phyloP scores from a whole-genome alignment of 345 rosid species.

The Boechera divaricarpa region DNA sequence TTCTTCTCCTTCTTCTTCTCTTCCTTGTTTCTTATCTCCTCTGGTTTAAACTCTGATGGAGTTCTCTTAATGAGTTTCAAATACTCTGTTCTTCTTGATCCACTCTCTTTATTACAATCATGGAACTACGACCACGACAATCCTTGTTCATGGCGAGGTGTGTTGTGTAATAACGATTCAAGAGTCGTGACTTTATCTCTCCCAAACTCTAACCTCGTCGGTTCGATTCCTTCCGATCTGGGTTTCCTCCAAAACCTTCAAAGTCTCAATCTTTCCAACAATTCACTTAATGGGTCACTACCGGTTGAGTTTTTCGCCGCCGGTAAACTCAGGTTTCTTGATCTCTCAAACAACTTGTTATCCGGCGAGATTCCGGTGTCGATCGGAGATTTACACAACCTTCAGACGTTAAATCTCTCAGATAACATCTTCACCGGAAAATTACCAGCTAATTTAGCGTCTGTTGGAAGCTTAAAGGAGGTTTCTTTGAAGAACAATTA shows the following conservation, averaged over 20 bases:
- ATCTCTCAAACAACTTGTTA: slow-evolving; percentile 76
- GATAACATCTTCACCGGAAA: slow-evolving; percentile 40
- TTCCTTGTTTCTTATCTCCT: slow-evolving; percentile 44
- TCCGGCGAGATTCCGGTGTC: slow-evolving; percentile 66
- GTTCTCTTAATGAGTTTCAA: slow-evolving; percentile 76
- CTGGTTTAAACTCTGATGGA: slow-evolving; percentile 64
- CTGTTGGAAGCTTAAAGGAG: slow-evolving; percentile 57
- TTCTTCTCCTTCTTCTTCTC: slow-evolving; percentile 40
- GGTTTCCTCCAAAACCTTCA: slow-evolving; percentile 65
- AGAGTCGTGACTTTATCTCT: slow-evolving; percentile 71
- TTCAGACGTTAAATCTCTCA: slow-evolving; percentile 43
- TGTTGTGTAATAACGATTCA: slow-evolving; percentile 52
- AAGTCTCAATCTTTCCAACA: slow-evolving; percentile 74
- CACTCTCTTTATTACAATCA: slow-evolving; percentile 57
- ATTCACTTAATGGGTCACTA: slow-evolving; percentile 81
- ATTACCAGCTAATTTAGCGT: slow-evolving; percentile 42
- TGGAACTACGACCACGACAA: slow-evolving; percentile 68
- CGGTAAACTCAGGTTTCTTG: slow-evolving; percentile 61
- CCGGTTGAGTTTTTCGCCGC: slow-evolving; percentile 64
- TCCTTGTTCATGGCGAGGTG: slow-evolving; percentile 91
- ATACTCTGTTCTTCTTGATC: slow-evolving; percentile 69
- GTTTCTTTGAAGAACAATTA: slow-evolving; percentile 70
- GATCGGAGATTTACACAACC: slow-evolving; percentile 35
- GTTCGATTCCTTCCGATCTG: slow-evolving; percentile 77
- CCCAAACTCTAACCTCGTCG: slow-evolving; percentile 67